Evolutionary conservation across 2,329 filamentous ascomycete genomes (phyloP), one percentile per base, ranked within the genome.

Genomic region (Ophiostoma tasmaniense): DNA sequence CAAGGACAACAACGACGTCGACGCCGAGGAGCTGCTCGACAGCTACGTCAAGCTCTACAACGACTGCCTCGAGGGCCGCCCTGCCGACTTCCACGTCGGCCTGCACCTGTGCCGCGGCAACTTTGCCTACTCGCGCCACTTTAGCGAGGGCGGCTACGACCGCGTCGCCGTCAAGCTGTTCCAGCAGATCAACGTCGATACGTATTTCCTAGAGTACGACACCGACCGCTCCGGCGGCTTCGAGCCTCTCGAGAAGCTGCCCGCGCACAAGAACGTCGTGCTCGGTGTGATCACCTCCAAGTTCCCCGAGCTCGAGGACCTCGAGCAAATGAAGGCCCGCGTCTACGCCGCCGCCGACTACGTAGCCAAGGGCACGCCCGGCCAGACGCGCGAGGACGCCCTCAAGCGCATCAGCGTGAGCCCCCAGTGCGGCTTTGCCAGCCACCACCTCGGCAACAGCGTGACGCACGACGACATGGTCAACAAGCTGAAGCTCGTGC

Each of bases 41-140:
- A 82, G 85, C 39, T 92, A 92, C 76, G 85, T 92, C 77, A 84
- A 86, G 76, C 85, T 90, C 73, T 91, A 92, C 81, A 92, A 92
- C 75, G 87, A 89, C 76, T 88, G 86, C 76, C 83, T 91, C 73
- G 79, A 81, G 35, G 81, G 82, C 71, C 82, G 87, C 0, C 88
- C 89, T 0, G 78, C 80, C 6, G 89, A 90, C 73, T 84, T 92
- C 77, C 88, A 91, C 74, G 80, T 91, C 2, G 90, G 90, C 20
- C 84, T 92, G 13, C 90, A 92, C 76, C 80, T 92, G 70, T 88
- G 85, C 79, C 79, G 76, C 74, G 82, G 82, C 68, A 89, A 89
- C 79, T 89, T 88, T 74, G 83, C 86, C 72, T 84, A 85, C 73
- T 84, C 83, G 39, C 82, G 86, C 70, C 85, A 88, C 77, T 89